phyloP scores from a whole-genome alignment of 768 basidiomycete genomes.

The Chalciporus sphaerocephalus region DNA sequence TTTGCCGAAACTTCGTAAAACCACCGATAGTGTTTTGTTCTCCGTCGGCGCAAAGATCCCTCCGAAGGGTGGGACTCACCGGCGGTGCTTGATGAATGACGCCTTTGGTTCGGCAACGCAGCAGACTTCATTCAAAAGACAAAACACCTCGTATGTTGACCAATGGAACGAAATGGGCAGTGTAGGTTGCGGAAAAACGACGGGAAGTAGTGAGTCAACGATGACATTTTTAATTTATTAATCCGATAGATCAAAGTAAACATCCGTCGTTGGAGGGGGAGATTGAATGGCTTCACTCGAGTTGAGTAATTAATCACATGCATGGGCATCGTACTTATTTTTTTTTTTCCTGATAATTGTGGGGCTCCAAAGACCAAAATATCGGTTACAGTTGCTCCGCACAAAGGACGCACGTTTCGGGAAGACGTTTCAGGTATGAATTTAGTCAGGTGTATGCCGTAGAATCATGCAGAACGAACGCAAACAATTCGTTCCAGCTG shows the following conservation, averaged over 20 bases:
- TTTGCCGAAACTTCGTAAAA: background rate
- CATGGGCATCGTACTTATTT: too few relatives aligned
- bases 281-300: slow-evolving; percentile 3
- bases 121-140: background rate
- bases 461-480: too few relatives aligned
- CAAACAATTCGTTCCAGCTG: too few relatives aligned
- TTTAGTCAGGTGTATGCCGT: too few relatives aligned
- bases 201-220: background rate
- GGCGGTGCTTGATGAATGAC: slow-evolving; percentile 14
- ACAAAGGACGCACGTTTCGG: background rate
- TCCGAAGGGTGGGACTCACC: slow-evolving; percentile 8
- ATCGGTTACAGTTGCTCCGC: too few relatives aligned
- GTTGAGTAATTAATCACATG: background rate
- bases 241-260: background rate
- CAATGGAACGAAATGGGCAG: background rate
- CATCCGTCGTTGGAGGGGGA: background rate
- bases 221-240: background rate
- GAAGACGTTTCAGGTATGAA: background rate
- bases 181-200: background rate
- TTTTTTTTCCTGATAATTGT: background rate
- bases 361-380: background rate
- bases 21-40: background rate
- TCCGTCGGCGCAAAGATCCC: slow-evolving; percentile 6
- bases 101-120: slow-evolving; percentile 10
- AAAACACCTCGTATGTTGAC: slow-evolving; percentile 1